Evolutionary conservation across 306 rosid genomes (phyloP).

Genomic region (Malus domestica): ASM211411v1 NC_041799.1:38571501-38572000

Average conservation of each 20-base stretch:
- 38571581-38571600: constrained; percentile 67
- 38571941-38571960: constrained; percentile 86
- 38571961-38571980: constrained; percentile 52
- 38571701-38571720: constrained; percentile 35
- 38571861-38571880: constrained; percentile 74
- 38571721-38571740: constrained; percentile 61
- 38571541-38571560: constrained; percentile 85
- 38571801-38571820: constrained; percentile 95
- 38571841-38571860: constrained; percentile 90
- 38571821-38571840: constrained; percentile 73
- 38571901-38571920: constrained; percentile 83
- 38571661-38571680: constrained; percentile 46
- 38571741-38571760: constrained; percentile 63
- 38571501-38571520: constrained; percentile 60
- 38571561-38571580: constrained; percentile 65
- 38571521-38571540: constrained; percentile 64
- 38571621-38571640: constrained; percentile 75
- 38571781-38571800: constrained; percentile 96
- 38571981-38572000: constrained; percentile 64
- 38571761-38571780: constrained; percentile 87
- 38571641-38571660: constrained; percentile 40
- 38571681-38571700: constrained; percentile 66
- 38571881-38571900: constrained; percentile 76
- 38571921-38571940: constrained; percentile 85
- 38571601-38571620: constrained; percentile 92